Evolutionary conservation across 1,284 basidiomycete genomes (phyloP), one percentile per base, ranked within the genome.

Genomic region (Sanghuangporus sanghuang): DNA sequence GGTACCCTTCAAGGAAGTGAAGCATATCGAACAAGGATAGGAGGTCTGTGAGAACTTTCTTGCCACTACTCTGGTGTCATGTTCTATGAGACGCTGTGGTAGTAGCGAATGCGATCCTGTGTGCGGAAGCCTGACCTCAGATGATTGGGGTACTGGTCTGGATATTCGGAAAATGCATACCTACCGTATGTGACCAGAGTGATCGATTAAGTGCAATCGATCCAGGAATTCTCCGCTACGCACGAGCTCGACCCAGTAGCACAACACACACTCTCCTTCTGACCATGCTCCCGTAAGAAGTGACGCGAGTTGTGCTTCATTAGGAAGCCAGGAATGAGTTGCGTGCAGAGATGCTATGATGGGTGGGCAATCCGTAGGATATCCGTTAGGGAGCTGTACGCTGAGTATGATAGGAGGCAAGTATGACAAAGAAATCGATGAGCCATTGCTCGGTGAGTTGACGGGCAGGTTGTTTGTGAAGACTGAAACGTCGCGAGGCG

Each of bases 211-310:
- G 16, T 70, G 73, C 6, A 81, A 61, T 40, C 71, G 68, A 3
- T 78, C 70, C 32, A 90, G 71, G 69, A 87, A 87, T 23, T 85
- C 81, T 9, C 85, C 89, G 23, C 78, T 83, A 21, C 84, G 81
- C 59, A 92, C 78, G 72, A 79, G 84, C 71, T 91, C 89, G 46
- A 90, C 78, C 87, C 89, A 90, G 46, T 74, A 77, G 69, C 86
- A 91, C 2, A 92, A 75, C 3, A 86, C 76, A 12, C 81, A 80
- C 63, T 87, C 83, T 8, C 82, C 83, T 23, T 80, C 74, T 49
- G 79, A 75, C 87, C 87, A 91, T 77, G 82, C 81, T 0, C 76
- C 75, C 36, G 74, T 65, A 53, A 92, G 73, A 18, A 71, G 70
- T 21, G 72, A 67, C 23, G 75, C 74, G 5, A 90, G 72, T 8